Evolutionary conservation across 2,329 filamentous ascomycete species (phyloP), one percentile per base, ranked within the genome.

Genomic region (Sphaerostilbella broomeana): DNA sequence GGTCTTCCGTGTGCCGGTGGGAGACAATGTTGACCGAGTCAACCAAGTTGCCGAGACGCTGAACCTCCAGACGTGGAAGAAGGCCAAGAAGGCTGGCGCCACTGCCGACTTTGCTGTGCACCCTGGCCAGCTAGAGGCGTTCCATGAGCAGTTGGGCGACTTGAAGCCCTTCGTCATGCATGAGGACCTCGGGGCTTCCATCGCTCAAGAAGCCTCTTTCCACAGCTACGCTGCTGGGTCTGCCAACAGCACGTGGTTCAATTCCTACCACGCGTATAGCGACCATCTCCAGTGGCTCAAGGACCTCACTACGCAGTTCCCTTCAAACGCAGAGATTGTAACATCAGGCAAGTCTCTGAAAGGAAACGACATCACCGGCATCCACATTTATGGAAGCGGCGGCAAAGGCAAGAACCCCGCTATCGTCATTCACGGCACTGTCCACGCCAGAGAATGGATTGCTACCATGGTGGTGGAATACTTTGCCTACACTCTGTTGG

Each of bases 371-470:
- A 86, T 90, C 38, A 72, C 75, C 9, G 85, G 80, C 0, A 60
- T 79, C 28, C 74, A 77, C 45, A 61, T 79, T 38, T 78, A 64
- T 57, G 75, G 74, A 2, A 60, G 51, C 35, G 52, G 51, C 2
- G 64, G 64, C 2, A 62, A 61, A 35, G 66, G 68, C 20, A 56
- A 49, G 19, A 72, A 72, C 45, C 72, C 72, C 1, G 75, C 71
- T 13, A 56, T 77, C 29, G 63, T 79, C 29, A 69, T 72, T 51
- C 75, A 79, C 52, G 70, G 68, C 10, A 79, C 69, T 17, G 71
- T 77, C 10, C 76, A 81, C 52, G 73, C 74, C 7, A 65, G 75
- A 29, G 75, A 80, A 54, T 79, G 75, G 76, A 74, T 79, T 37
- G 66, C 67, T 5, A 67, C 70, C 9, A 72, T 75, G 60, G 70